Evolutionary conservation across 108 stramenopile genomes (phyloP).

Genomic region (Mayamaea pseudoterrestris): DNA sequence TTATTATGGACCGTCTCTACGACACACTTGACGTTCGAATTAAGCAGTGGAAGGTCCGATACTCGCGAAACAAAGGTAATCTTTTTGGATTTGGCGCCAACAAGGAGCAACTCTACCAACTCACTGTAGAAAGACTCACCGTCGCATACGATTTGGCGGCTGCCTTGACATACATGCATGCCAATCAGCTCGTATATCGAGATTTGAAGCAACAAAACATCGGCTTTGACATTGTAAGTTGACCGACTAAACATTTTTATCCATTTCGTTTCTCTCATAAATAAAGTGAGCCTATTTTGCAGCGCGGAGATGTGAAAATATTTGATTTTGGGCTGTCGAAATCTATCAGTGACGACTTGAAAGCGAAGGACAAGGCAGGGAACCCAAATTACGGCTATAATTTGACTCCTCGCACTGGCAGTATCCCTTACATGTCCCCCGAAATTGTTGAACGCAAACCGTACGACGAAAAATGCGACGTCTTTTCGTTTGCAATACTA

Average conservation of each 20-base stretch:
- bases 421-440: slow-evolving; percentile 34
- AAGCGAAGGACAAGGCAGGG: slow-evolving; percentile 4
- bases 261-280: background rate
- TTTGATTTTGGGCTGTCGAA: slow-evolving; percentile 52
- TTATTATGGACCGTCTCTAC: slow-evolving; percentile 49
- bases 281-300: no score
- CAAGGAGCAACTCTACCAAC: slow-evolving; percentile 11
- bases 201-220: slow-evolving; percentile 46
- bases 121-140: slow-evolving; percentile 21
- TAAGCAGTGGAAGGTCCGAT: slow-evolving; percentile 17
- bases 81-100: slow-evolving; percentile 15
- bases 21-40: slow-evolving; percentile 34
- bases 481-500: slow-evolving; percentile 55
- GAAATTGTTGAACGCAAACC: slow-evolving; percentile 46
- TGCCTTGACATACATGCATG: slow-evolving; percentile 39
- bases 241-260: slow-evolving; percentile 6
- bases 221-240: slow-evolving; percentile 41
- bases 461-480: slow-evolving; percentile 51
- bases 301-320: slow-evolving; percentile 38
- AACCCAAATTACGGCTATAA: slow-evolving; percentile 14
- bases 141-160: slow-evolving; percentile 39
- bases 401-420: slow-evolving; percentile 19
- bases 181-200: slow-evolving; percentile 41
- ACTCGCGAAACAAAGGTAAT: slow-evolving; percentile 11
- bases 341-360: slow-evolving; percentile 8